Evolutionary conservation across 371 early-diverging fungal species (phyloP).

Genomic region (Fennellomyces sp.): DNA sequence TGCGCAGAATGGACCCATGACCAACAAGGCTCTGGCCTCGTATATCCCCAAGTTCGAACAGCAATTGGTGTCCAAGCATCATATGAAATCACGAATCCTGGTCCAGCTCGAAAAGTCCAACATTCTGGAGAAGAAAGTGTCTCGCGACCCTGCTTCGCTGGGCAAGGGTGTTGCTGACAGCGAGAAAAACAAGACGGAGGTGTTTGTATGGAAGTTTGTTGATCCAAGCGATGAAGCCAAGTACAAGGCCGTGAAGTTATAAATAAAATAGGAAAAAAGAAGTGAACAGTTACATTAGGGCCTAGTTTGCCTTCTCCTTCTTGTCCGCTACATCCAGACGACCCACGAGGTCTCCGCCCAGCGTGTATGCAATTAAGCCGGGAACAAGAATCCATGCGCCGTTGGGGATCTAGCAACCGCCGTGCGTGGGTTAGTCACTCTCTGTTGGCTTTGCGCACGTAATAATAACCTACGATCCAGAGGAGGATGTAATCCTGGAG

Average conservation of each 20-base stretch:
- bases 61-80: conserved; percentile 32
- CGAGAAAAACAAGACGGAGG: conserved; percentile 11
- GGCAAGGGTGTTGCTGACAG: conserved; percentile 6
- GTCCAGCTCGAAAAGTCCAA: conserved; percentile 25
- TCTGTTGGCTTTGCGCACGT: not conserved
- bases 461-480: conserved; percentile 32
- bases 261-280: conserved; percentile 4
- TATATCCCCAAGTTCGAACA: conserved; percentile 24
- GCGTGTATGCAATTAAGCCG: conserved; percentile 11
- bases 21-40: conserved; percentile 25
- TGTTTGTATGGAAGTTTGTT: conserved; percentile 31
- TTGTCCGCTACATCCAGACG: conserved; percentile 14
- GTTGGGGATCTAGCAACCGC: conserved; percentile 33
- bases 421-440: not conserved
- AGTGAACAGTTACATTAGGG: not conserved
- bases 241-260: conserved; percentile 16
- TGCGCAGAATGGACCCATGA: conserved; percentile 44
- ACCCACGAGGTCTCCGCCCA: conserved; percentile 29
- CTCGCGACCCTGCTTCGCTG: conserved; percentile 14
- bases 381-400: conserved; percentile 42
- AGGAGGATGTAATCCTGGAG: conserved; percentile 16
- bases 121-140: conserved; percentile 25
- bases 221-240: conserved; percentile 13
- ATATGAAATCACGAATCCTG: conserved; percentile 38
- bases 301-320: not conserved